A percentile compares a stretch with the other conserved stretches of the same genome.
Evolutionary conservation across 2,329 filamentous ascomycete species (phyloP).

Genomic region (Aspergillus luchuensis): DNA sequence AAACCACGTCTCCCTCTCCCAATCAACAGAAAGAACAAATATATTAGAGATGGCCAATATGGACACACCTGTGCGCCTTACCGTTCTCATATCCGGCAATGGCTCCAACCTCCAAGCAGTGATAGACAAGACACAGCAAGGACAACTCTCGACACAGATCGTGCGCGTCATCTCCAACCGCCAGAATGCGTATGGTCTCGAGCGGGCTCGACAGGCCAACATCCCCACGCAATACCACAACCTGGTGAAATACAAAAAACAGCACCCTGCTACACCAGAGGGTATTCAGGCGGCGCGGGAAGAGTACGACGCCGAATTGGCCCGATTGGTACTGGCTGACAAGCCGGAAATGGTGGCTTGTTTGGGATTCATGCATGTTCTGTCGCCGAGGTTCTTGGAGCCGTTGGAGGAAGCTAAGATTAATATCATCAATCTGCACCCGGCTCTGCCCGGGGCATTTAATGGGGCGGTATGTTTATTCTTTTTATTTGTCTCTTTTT

Average conservation of each 20-base stretch:
- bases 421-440: constrained; percentile 80
- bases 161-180: constrained; percentile 67
- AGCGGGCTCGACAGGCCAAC: constrained; percentile 58
- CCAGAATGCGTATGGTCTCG: constrained; percentile 65
- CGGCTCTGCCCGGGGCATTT: constrained; percentile 71
- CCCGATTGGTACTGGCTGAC: constrained; percentile 65
- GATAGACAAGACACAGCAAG: constrained; percentile 59
- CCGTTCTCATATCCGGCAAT: constrained; percentile 71
- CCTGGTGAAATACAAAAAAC: constrained; percentile 73
- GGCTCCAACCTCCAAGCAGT: constrained; percentile 81
- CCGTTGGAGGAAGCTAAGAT: constrained; percentile 65
- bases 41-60: constrained; percentile 21
- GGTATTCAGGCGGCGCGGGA: constrained; percentile 57
- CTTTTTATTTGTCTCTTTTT: neutral
- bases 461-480: constrained; percentile 62
- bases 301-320: constrained; percentile 75
- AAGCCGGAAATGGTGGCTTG: constrained; percentile 75
- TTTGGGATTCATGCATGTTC: constrained; percentile 85
- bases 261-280: constrained; percentile 59
- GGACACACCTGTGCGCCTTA: constrained; percentile 52
- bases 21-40: neutral
- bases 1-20: no score
- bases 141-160: constrained; percentile 55
- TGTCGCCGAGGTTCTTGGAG: constrained; percentile 68
- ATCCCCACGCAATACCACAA: constrained; percentile 83